Base-by-base conservation (phyloP, 2,329 filamentous ascomycete species). In the Hymenoscyphus fraxineus region DNA sequence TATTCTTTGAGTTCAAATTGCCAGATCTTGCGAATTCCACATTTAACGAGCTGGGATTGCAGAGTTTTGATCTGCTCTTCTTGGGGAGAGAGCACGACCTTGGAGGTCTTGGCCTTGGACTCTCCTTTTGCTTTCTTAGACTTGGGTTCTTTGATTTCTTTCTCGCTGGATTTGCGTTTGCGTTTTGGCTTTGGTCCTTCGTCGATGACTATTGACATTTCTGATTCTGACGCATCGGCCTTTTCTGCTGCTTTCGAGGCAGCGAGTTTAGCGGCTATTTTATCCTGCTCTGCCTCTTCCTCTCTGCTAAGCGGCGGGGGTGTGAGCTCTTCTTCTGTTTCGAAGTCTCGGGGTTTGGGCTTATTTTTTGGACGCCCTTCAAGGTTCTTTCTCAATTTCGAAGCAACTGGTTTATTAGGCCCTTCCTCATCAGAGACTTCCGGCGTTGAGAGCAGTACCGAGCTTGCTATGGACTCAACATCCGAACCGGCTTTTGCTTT, bases 1-100 rank as follows among this genome's bases (percentile, higher is more conserved):
- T 85, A 93, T 62, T 87, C 81, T 75, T 91, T 91, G 35, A 99
- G 83, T 77, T 97, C 92, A 68, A 89, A 87, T 59, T 85, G 85
- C 94, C 95, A 99, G 66, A 97, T 85, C 75, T 97, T 98, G 61
- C 92, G 89, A 63, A 97, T 86, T 38, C 94, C 94, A 73, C 94
- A 99, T 77, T 97, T 97, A 57, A 89, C 79, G 6, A 99, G 84
- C 77, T 94, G 92, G 9, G 87, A 85, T 78, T 98, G 94, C 3
- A 98, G 81, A 59, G 88, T 90, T 77, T 97, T 98, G 74, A 97
- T 90, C 75, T 96, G 91, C 3, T 85, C 87, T 65, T 92, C 86
- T 66, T 93, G 85, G 0, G 89, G 85, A 19, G 87, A 76, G 41
- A 82, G 78, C 10, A 75, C 75, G 19, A 78, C 73, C 2, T 76